These are phyloP conservation scores for Rutstroemia sp. DNA, from an alignment of 2,329 filamentous ascomycete genomes.

Conservation along the genomic window DNA sequence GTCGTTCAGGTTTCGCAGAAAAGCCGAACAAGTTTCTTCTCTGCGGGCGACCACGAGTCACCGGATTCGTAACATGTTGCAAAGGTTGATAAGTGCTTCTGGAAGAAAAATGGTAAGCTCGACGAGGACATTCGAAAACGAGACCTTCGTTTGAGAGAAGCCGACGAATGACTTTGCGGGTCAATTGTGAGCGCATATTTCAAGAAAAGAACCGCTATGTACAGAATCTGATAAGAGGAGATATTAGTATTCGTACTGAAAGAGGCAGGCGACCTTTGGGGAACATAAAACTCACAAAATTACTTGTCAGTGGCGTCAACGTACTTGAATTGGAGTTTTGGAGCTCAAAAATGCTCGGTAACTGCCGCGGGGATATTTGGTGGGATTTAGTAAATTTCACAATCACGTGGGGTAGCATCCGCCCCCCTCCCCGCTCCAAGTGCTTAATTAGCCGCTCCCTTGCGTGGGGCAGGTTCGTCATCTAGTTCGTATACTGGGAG, in stretches of 20 bases:
- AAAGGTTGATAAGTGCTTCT: no score
- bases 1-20: slow-evolving; percentile 50
- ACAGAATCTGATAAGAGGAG: neutral
- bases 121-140: slow-evolving; percentile 28
- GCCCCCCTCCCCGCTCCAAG: no score
- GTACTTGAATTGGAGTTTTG: neutral
- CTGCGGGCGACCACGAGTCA: slow-evolving; percentile 31
- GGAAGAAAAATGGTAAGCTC: slow-evolving; percentile 8
- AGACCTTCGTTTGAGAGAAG: slow-evolving; percentile 43
- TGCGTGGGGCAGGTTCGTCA: no score
- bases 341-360: slow-evolving; percentile 8
- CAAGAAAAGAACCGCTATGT: slow-evolving; percentile 11
- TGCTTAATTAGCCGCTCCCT: no score
- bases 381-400: neutral
- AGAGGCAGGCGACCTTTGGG: no score
- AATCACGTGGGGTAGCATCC: no score
- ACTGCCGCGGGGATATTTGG: slow-evolving; percentile 1
- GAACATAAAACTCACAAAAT: neutral
- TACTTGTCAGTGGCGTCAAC: neutral
- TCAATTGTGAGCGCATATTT: slow-evolving; percentile 52
- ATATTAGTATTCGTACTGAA: neutral
- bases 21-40: slow-evolving; percentile 56
- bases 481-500: no score
- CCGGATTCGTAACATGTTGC: neutral
- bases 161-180: slow-evolving; percentile 50